phyloP scores from a whole-genome alignment of 164 flowering plant species.

The Litsea cubeba region DNA sequence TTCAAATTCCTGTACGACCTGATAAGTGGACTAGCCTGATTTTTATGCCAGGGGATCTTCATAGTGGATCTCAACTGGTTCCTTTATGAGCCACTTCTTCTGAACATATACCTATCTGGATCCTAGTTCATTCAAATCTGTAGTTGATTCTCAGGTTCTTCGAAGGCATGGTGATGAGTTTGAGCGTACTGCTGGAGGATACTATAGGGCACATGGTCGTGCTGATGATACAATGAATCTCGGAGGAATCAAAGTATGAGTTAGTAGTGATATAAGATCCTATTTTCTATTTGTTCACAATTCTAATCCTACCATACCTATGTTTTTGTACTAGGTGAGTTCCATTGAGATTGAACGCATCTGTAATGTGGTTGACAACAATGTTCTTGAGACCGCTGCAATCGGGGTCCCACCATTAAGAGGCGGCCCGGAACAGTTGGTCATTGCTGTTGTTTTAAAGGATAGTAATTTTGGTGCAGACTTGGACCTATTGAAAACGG shows the following conservation, averaged over 20 bases:
- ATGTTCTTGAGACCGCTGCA: conserved; percentile 84
- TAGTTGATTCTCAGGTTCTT: conserved; percentile 43
- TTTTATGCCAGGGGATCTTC: background rate
- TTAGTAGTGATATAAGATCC: background rate
- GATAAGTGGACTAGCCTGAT: background rate
- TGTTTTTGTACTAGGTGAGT: conserved; percentile 54
- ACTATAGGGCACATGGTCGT: conserved; percentile 93
- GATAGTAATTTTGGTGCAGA: conserved; percentile 26
- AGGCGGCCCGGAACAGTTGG: conserved; percentile 89
- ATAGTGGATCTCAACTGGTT: background rate
- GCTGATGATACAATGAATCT: conserved; percentile 99
- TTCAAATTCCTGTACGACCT: background rate
- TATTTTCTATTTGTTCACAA: background rate
- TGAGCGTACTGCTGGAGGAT: conserved; percentile 76
- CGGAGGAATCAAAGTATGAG: conserved; percentile 89
- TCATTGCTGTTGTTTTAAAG: conserved; percentile 76
- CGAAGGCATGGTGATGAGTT: conserved; percentile 95
- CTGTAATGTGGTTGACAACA: conserved; percentile 55
- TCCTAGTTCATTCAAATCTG: background rate
- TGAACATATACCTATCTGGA: background rate
- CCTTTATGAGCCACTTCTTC: background rate
- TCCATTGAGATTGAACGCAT: conserved; percentile 92
- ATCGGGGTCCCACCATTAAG: conserved; percentile 78
- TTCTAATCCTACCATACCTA: background rate
- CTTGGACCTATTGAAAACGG: conserved; percentile 38